Evolutionary conservation across 202 grass and related monocot species (phyloP), one percentile per base, ranked within the genome.

Genomic region (Schoenoplectus triqueter): DNA sequence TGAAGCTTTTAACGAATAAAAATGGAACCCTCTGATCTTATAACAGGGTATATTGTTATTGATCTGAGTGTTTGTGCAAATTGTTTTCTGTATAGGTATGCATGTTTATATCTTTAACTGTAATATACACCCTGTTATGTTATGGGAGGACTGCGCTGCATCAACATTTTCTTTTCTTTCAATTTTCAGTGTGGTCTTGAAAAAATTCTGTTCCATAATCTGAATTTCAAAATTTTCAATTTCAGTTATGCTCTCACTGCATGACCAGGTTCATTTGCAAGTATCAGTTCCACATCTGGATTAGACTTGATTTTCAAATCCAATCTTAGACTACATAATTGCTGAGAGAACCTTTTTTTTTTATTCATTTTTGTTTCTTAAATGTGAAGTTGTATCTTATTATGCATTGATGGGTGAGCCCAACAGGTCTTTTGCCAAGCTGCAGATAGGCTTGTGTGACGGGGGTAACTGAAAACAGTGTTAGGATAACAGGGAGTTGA

Each of bases 1-100:
- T 92, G 89, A 98, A 98, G 70, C 77, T 90, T 40, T 52, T 82
- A 49, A 82, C 48, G 13, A 75, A 75, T 54, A 54, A 75, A 75
- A 54, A 75, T 54, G 48, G 10, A 4, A 54, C 18, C 47, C 47
- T 75, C 1, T 75, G 20, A 75, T 54, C 49, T 14, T 74, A 52
- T 10, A 1, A 11, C 10, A 15, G 17, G 31, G 2, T 73, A 57
- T 41, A 13, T 77, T n/a, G 10, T 50, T 40, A 59, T 78, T 10
- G 11, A 13, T 3, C 41, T 59, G 6, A 57, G 21, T 77, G 13
- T 77, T 15, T 77, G 11, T 59, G 42, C 21, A 78, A 54, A 78
- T 59, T 78, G 17, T 41, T 42, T 22, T 60, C 13, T 78, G 52
- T 78, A 78, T 59, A 78, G 50, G 49, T 54, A 55, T 75, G 48